Evolutionary conservation across 371 early-diverging fungal species (phyloP).

Genomic region (Syncephalis plumigaleata): DNA sequence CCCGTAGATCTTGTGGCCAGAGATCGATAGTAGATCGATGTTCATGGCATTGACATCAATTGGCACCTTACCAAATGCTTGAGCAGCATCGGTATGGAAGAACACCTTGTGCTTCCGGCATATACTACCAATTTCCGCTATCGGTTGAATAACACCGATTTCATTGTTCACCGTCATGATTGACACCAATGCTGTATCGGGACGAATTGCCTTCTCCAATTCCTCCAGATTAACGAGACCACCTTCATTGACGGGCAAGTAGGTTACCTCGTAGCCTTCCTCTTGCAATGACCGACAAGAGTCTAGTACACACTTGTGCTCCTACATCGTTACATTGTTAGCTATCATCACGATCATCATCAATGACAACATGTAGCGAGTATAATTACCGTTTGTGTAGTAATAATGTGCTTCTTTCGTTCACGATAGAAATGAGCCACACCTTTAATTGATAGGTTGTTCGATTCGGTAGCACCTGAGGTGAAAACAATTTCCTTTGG

Average conservation of each 20-base stretch:
- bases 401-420: conserved; percentile 96
- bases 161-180: conserved; percentile 99
- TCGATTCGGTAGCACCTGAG: conserved; percentile 98
- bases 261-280: conserved; percentile 97
- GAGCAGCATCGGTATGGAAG: conserved; percentile 99
- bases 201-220: conserved; percentile 76
- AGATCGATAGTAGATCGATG: conserved; percentile 93
- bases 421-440: conserved; percentile 90
- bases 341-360: not conserved
- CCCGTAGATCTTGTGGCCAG: conserved; percentile 98
- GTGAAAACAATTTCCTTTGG: conserved; percentile 98
- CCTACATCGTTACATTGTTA: conserved; percentile 27
- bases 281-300: conserved; percentile 96
- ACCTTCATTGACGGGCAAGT: conserved; percentile 79
- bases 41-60: conserved; percentile 93
- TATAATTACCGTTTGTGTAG: conserved; percentile 70
- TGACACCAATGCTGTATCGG: conserved; percentile 87
- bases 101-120: conserved; percentile 80
- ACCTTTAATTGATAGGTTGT: conserved; percentile 95
- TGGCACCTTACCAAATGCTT: conserved; percentile 96
- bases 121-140: conserved; percentile 84
- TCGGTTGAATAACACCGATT: conserved; percentile 96
- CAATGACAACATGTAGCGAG: not conserved
- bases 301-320: conserved; percentile 99
- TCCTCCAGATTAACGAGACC: conserved; percentile 69